Conservation (phyloP, 2,329 filamentous ascomycete genomes). For the Gnomoniopsis sp. region DNA sequence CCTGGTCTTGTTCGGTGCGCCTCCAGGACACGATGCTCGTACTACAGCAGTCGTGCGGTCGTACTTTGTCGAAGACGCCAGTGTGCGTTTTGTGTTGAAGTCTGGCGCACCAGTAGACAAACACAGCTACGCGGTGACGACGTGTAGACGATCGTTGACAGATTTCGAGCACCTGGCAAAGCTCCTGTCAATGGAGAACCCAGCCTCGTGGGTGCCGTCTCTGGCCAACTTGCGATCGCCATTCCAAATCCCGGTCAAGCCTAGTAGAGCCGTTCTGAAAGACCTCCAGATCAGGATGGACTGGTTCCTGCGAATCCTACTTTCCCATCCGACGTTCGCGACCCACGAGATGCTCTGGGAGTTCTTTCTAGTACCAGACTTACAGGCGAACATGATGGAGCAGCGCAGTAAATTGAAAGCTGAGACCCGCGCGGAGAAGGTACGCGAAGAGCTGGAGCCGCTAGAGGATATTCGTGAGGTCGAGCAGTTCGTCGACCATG, state of each 20-base stretch:
- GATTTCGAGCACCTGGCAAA: constrained; percentile 91
- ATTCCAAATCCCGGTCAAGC: constrained; percentile 89
- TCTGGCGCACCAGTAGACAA: constrained; percentile 82
- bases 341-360: constrained; percentile 99
- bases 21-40: constrained; percentile 68
- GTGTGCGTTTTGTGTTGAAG: constrained; percentile 88
- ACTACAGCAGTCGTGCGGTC: constrained; percentile 92
- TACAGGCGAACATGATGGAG: constrained; percentile 85
- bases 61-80: constrained; percentile 96
- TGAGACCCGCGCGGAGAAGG: constrained; percentile 74
- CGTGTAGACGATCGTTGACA: constrained; percentile 78
- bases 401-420: constrained; percentile 85
- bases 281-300: constrained; percentile 86
- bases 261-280: constrained; percentile 79
- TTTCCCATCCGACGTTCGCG: constrained; percentile 86
- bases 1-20: constrained; percentile 75
- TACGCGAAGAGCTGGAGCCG: constrained; percentile 85
- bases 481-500: constrained; percentile 88
- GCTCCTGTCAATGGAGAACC: constrained; percentile 83
- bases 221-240: constrained; percentile 77
- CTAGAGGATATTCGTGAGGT: constrained; percentile 82
- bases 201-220: constrained; percentile 89
- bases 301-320: constrained; percentile 80
- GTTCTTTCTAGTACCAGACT: constrained; percentile 94
- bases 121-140: constrained; percentile 88